Conservation (phyloP, 1,284 basidiomycete species). For the Trichosporon sp. region DNA sequence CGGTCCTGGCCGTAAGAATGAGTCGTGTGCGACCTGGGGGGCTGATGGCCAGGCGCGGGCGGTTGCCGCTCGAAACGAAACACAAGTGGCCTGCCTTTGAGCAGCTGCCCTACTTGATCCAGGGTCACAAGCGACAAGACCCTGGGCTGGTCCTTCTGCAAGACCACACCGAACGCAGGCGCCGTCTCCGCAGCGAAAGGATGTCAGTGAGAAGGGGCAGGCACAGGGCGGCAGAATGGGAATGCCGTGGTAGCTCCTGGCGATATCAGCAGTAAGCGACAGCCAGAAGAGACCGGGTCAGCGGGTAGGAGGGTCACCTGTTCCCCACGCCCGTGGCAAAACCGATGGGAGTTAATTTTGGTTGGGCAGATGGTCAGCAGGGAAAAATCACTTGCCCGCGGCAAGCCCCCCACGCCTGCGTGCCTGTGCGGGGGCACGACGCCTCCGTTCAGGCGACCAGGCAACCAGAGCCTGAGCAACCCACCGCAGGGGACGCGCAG, state of each 20-base stretch:
- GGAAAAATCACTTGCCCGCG: neutral
- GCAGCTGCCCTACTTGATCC: neutral
- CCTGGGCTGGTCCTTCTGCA: neutral
- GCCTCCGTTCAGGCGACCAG: neutral
- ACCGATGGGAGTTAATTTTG: neutral
- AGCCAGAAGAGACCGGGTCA: neutral
- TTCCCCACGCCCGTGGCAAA: neutral
- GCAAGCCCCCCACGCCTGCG: neutral
- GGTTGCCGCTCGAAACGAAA: neutral
- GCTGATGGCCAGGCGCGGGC: no score
- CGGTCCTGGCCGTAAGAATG: neutral
- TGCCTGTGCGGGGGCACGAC: neutral
- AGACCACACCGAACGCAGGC: neutral
- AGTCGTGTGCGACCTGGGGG: neutral
- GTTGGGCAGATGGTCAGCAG: neutral
- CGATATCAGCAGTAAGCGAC: neutral
- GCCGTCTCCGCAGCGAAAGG: no score
- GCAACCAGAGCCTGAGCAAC: no score
- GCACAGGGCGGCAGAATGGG: slow-evolving; percentile 1
- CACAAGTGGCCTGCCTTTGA: neutral
- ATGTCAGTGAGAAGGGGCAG: neutral
- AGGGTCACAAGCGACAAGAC: neutral
- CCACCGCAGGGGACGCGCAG: neutral
- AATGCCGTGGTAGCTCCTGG: slow-evolving; percentile 1
- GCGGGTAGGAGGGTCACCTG: neutral